These are phyloP conservation scores for Boechera retrofracta DNA, from an alignment of 345 rosid species.

Conservation along the genomic window DNA sequence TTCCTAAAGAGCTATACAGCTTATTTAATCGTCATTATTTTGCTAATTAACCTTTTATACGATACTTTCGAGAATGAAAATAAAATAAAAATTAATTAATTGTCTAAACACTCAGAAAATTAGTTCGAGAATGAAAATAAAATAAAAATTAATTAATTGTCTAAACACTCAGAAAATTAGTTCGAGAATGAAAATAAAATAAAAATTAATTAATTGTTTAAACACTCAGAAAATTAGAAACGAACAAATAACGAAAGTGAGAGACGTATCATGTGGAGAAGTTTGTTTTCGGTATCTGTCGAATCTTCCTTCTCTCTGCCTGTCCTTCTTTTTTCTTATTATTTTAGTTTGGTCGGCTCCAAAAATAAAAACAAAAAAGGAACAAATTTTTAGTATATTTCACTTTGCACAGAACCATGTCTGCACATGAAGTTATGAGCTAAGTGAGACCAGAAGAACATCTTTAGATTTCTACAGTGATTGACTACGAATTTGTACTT, in stretches of 20 bases:
- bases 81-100: too few species aligned
- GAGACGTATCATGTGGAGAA: constrained; percentile 40
- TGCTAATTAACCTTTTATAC: background rate
- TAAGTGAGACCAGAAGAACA: background rate
- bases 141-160: too few species aligned
- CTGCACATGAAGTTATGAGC: constrained; percentile 17
- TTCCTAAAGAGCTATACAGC: constrained; percentile 17
- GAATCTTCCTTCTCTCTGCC: constrained; percentile 34
- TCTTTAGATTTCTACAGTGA: background rate
- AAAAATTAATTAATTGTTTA: too few species aligned
- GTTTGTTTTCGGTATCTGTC: constrained; percentile 32
- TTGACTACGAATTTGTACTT: background rate
- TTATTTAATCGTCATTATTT: constrained; percentile 32
- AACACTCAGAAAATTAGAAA: too few species aligned
- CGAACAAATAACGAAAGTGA: background rate
- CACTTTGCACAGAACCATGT: background rate
- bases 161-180: too few species aligned
- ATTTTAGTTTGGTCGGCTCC: constrained; percentile 40
- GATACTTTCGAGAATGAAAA: background rate
- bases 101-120: too few species aligned
- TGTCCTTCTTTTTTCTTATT: background rate
- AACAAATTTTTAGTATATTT: background rate
- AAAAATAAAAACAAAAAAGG: background rate
- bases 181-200: background rate
- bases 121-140: background rate